Percentiles rank a stretch among this genome's conserved stretches.
These are phyloP conservation scores for Lentinus tigrinus DNA, from an alignment of 768 basidiomycete species.

Conservation along the genomic window DNA sequence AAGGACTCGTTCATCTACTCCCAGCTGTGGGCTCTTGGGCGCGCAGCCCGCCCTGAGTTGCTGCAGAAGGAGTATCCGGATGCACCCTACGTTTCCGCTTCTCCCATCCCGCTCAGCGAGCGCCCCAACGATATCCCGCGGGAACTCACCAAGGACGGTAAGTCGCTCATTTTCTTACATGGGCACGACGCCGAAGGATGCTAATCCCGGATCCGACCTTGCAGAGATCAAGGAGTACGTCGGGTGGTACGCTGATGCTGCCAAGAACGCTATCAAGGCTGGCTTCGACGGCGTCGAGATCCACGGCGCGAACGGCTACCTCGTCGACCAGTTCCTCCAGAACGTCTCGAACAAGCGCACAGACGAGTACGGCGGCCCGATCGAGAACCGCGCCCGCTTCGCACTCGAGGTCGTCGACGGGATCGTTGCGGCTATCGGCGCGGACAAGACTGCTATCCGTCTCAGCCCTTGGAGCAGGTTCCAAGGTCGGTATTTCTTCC, in stretches of 20 bases:
- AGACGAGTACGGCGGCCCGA: conserved; percentile 48
- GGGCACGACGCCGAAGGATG: background rate
- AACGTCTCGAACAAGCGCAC: conserved; percentile 38
- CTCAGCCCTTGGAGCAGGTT: conserved; percentile 31
- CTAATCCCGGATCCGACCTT: background rate
- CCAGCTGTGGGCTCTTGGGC: conserved; percentile 60
- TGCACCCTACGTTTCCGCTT: conserved; percentile 35
- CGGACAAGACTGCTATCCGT: conserved; percentile 40
- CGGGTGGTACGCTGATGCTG: conserved; percentile 21
- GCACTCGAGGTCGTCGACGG: conserved; percentile 42
- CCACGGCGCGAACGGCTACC: conserved; percentile 32
- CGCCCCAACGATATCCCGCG: conserved; percentile 16
- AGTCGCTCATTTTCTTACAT: background rate
- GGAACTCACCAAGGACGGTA: conserved; percentile 24
- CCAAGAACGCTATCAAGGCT: conserved; percentile 31
- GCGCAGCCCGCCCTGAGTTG: conserved; percentile 33
- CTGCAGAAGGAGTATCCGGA: conserved; percentile 36
- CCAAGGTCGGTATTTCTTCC: conserved; percentile 25
- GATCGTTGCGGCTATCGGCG: conserved; percentile 39
- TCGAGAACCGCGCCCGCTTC: conserved; percentile 48
- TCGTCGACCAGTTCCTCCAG: conserved; percentile 43
- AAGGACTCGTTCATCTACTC: conserved; percentile 49
- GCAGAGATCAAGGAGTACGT: conserved; percentile 38
- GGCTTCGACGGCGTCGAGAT: conserved; percentile 50
- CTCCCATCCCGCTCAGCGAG: conserved; percentile 25